Evolutionary conservation across 306 rosid genomes (phyloP).

Genomic region (Bauhinia variegata): DNA sequence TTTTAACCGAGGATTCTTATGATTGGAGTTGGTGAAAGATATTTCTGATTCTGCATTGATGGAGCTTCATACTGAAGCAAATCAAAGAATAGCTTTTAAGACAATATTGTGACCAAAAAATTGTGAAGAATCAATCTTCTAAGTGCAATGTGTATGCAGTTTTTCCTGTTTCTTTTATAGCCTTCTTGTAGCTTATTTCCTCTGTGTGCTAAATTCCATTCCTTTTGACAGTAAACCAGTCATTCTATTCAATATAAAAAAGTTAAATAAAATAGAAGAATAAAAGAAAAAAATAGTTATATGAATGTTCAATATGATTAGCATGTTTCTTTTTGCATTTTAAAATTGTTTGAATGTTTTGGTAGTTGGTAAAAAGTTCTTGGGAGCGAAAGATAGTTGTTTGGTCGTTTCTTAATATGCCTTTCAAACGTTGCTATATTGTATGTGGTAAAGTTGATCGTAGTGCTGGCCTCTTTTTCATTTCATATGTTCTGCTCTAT

Average conservation of each 20-base stretch:
- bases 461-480: conserved; percentile 15
- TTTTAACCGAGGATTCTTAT: conserved; percentile 4
- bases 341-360: conserved; percentile 20
- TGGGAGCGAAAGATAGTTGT: not conserved
- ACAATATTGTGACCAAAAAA: not conserved
- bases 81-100: not conserved
- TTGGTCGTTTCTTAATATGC: conserved; percentile 30
- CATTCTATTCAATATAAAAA: not conserved
- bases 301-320: conserved; percentile 26
- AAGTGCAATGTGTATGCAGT: not conserved
- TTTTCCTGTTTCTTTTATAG: conserved; percentile 8
- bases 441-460: conserved; percentile 21
- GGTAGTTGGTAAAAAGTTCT: conserved; percentile 23
- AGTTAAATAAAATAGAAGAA: not conserved
- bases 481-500: conserved; percentile 26
- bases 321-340: conserved; percentile 26
- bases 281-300: conserved; percentile 11
- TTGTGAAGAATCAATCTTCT: conserved; percentile 1
- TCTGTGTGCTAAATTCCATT: conserved; percentile 22
- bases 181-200: conserved; percentile 5
- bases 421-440: not conserved
- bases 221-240: conserved; percentile 10
- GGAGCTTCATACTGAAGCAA: not conserved
- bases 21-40: not conserved
- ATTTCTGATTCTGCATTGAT: not conserved